Evolutionary conservation across 2,329 filamentous ascomycete species (phyloP), one percentile per base, ranked within the genome.

Genomic region (Mycocentrospora acerina): DNA sequence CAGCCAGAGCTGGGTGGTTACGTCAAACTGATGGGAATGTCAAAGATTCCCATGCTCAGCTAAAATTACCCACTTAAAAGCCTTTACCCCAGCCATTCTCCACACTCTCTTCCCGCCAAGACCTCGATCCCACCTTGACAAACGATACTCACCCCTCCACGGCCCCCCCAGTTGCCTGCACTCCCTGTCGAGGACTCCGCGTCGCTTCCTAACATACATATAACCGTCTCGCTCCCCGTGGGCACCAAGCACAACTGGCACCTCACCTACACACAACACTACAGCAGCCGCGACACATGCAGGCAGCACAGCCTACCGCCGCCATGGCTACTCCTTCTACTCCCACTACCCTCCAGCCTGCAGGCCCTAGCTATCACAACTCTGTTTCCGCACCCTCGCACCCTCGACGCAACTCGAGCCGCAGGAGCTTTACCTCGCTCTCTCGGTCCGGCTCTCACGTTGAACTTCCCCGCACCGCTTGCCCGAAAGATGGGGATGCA

Each of bases 401-500:
- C 27, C 43, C 32, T 14, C 59, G 59, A 13, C 57, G 54, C 17
- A 57, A 45, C 40, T 64, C 60, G 9, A 51, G 50, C 19, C 59
- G 57, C 45, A 53, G 42, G 37, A 60, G 57, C 40, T 58, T 55
- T 27, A 45, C 51, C 14, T 56, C 48, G 4, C 42, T 56, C 18
- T 49, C 55, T 8, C 40, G 48, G 16, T 47, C 52, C 12, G 36
- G 42, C 32, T 55, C 60, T 17, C 40, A 46, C 26, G 29, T 61
- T 17, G 59, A 62, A 28, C 55, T 53, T 28, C 56, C 55, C 17
- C 59, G 64, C 41, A 59, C 57, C 14, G 40, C 48, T n/a, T 60
- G 57, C 35, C 60, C 63, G 37, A 57, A 53, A 30, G 64, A 70
- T 36, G 56, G 55, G 14, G 64, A 68, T 39, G 59, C 63, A 11